Conservation (phyloP, 2,329 filamentous ascomycete genomes). For the Aaosphaeria arxii region DNA sequence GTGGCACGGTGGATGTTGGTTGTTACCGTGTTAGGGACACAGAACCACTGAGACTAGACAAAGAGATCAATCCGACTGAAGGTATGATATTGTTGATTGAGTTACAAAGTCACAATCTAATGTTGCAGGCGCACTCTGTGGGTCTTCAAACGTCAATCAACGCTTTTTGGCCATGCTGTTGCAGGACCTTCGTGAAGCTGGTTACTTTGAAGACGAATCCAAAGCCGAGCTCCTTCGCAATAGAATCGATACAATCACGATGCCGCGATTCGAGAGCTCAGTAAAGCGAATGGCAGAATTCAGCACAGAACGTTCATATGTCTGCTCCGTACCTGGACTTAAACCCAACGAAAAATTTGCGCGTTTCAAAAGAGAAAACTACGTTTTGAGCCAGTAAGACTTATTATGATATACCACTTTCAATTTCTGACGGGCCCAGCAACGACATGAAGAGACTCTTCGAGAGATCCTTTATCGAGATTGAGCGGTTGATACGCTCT, state of each 20-base stretch:
- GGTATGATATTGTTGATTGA: not conserved
- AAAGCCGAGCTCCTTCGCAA: not conserved
- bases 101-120: not conserved
- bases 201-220: not conserved
- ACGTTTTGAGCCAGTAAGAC: no score
- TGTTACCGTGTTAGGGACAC: not conserved
- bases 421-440: not conserved
- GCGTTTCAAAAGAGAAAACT: no score
- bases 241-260: not conserved
- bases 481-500: not conserved
- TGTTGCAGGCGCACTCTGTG: not conserved
- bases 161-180: not conserved
- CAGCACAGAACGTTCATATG: not conserved
- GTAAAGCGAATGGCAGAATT: not conserved
- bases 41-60: not conserved
- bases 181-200: not conserved
- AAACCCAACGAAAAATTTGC: not conserved
- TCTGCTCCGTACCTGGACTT: not conserved
- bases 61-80: not conserved
- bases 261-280: not conserved
- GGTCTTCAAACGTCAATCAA: not conserved
- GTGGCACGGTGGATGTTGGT: not conserved
- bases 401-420: no score
- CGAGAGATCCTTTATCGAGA: not conserved
- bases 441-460: not conserved